These are phyloP conservation scores for Mucuna pruriens DNA, from an alignment of 306 rosid genomes.

Conservation along the genomic window DNA sequence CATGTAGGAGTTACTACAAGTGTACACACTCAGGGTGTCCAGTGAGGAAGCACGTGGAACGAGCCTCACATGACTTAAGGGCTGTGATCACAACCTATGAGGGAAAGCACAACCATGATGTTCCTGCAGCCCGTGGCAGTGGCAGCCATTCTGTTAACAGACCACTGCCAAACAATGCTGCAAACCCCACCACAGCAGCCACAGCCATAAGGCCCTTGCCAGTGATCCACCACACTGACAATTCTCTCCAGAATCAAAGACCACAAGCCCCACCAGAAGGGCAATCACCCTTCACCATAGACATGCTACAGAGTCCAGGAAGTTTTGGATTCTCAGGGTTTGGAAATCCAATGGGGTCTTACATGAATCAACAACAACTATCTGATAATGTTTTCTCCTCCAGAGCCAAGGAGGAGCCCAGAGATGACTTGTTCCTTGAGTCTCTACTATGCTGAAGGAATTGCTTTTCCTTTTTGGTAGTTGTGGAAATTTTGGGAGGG, in stretches of 20 bases:
- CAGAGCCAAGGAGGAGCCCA: slow-evolving; percentile 82
- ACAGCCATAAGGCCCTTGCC: slow-evolving; percentile 54
- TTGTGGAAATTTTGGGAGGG: slow-evolving; percentile 17
- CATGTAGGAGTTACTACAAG: slow-evolving; percentile 90
- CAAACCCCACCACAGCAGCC: slow-evolving; percentile 24
- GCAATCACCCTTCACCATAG: slow-evolving; percentile 62
- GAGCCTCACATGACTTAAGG: slow-evolving; percentile 80
- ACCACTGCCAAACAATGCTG: slow-evolving; percentile 47
- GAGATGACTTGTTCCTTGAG: slow-evolving; percentile 75
- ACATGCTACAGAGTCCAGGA: slow-evolving; percentile 62
- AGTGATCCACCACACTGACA: slow-evolving; percentile 28
- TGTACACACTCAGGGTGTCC: slow-evolving; percentile 85
- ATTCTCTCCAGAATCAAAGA: slow-evolving; percentile 46
- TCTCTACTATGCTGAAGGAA: slow-evolving; percentile 67
- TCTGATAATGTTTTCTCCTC: slow-evolving; percentile 55
- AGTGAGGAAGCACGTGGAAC: slow-evolving; percentile 91
- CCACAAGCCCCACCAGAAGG: slow-evolving; percentile 41
- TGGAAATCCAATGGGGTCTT: slow-evolving; percentile 54
- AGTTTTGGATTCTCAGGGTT: slow-evolving; percentile 58
- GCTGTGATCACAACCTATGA: slow-evolving; percentile 97
- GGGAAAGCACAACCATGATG: slow-evolving; percentile 93
- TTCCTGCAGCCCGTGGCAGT: slow-evolving; percentile 91
- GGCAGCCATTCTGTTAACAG: slow-evolving; percentile 64
- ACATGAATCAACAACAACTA: slow-evolving; percentile 51
- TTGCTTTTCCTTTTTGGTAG: not conserved